Conservation (phyloP, 148 eudicot genomes). For the Chenopodium album region DNA sequence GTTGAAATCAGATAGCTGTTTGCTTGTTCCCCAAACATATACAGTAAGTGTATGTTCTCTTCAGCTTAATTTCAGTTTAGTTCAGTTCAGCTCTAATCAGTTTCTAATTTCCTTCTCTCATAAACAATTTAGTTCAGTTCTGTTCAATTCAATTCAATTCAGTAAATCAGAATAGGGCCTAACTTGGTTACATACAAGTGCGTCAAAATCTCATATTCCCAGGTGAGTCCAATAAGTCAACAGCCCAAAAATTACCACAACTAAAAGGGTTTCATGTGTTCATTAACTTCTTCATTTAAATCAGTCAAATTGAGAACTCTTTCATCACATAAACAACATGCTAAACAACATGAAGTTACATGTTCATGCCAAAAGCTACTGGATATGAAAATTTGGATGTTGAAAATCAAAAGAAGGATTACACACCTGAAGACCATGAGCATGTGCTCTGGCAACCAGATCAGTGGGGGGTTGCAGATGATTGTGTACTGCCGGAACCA, state of each 20-base stretch:
- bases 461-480: conserved; percentile 61
- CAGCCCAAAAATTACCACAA: neutral
- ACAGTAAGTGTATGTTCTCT: too few relatives aligned
- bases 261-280: neutral
- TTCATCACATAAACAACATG: neutral
- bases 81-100: too few relatives aligned
- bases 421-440: conserved; percentile 61
- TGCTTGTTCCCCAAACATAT: too few relatives aligned
- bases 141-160: too few relatives aligned
- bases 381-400: neutral
- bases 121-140: too few relatives aligned
- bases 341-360: neutral
- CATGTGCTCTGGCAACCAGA: conserved; percentile 88
- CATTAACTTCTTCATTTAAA: neutral
- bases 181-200: too few relatives aligned
- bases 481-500: conserved; percentile 58
- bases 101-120: too few relatives aligned
- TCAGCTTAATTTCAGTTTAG: too few relatives aligned
- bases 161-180: too few relatives aligned
- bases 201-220: too few relatives aligned
- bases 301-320: neutral
- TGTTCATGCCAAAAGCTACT: neutral
- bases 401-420: neutral
- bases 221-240: neutral
- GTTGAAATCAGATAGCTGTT: too few relatives aligned